These are phyloP conservation scores for Cyberlindnera maclurae DNA, from an alignment of 805 yeast species.

Conservation along the genomic window DNA sequence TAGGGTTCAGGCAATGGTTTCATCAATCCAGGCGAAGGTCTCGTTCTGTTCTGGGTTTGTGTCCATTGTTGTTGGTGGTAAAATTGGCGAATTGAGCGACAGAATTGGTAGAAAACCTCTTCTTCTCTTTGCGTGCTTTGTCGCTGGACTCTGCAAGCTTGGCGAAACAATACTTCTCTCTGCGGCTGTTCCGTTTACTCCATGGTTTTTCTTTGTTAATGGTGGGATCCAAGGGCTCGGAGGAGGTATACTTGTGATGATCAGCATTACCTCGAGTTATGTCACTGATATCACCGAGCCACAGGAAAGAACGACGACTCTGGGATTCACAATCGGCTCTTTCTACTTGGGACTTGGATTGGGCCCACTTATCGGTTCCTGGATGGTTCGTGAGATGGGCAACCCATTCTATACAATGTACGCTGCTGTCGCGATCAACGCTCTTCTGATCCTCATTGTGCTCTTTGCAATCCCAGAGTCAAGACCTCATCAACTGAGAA, in stretches of 20 bases:
- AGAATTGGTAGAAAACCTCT: slow-evolving; percentile 52
- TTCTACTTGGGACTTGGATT: slow-evolving; percentile 52
- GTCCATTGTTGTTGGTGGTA: slow-evolving; percentile 49
- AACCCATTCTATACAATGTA: slow-evolving; percentile 27
- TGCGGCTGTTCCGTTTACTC: slow-evolving; percentile 31
- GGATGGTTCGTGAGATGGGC: slow-evolving; percentile 24
- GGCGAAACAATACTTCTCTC: slow-evolving; percentile 22
- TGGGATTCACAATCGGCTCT: slow-evolving; percentile 55
- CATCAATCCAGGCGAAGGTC: slow-evolving; percentile 41
- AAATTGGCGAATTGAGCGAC: slow-evolving; percentile 59
- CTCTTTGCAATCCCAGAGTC: slow-evolving; percentile 52
- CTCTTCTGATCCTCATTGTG: slow-evolving; percentile 29
- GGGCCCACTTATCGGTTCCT: slow-evolving; percentile 58
- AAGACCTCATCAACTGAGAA: slow-evolving; percentile 46
- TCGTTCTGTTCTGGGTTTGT: slow-evolving; percentile 37
- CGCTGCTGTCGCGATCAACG: slow-evolving; percentile 22
- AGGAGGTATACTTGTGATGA: slow-evolving; percentile 55
- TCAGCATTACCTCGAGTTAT: slow-evolving; percentile 61
- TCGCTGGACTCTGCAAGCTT: slow-evolving; percentile 20
- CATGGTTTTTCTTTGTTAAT: slow-evolving; percentile 33
- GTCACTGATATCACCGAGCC: slow-evolving; percentile 68
- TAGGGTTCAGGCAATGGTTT: slow-evolving; percentile 36
- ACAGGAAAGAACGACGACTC: slow-evolving; percentile 44
- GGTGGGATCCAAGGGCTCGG: slow-evolving; percentile 41
- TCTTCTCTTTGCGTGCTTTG: slow-evolving; percentile 28